phyloP scores from a whole-genome alignment of 148 eudicot genomes.

The Vaccinium darrowii region DNA sequence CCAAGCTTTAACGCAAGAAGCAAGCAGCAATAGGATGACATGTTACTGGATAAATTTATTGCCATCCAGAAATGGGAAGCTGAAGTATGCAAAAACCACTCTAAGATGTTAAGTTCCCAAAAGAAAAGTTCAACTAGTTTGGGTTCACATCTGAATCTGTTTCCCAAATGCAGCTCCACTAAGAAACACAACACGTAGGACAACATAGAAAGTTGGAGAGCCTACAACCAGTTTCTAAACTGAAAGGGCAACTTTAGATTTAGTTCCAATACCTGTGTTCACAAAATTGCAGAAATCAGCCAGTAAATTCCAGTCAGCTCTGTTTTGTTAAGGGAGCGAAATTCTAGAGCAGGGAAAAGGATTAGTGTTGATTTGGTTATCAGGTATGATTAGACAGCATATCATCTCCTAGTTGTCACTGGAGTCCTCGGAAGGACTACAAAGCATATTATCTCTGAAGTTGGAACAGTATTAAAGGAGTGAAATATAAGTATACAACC shows the following conservation, averaged over 20 bases:
- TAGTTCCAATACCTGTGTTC: neutral
- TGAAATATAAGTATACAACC: neutral
- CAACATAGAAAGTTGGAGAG: neutral
- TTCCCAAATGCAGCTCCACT: neutral
- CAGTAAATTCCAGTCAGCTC: neutral
- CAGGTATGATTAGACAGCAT: neutral
- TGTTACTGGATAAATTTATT: neutral
- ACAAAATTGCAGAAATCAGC: neutral
- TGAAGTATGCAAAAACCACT: neutral
- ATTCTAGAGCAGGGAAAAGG: neutral
- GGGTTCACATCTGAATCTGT: neutral
- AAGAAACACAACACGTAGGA: neutral
- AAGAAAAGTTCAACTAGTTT: neutral
- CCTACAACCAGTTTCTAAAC: neutral
- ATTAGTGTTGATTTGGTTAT: neutral
- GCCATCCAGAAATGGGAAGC: neutral
- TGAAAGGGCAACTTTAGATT: neutral
- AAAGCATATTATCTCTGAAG: neutral
- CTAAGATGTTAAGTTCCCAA: neutral
- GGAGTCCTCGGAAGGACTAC: too few species aligned
- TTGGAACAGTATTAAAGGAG: neutral
- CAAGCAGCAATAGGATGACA: constrained; percentile 3
- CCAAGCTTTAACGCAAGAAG: neutral
- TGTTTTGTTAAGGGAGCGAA: neutral
- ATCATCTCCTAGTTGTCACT: too few species aligned